A percentile compares a stretch with the other conserved stretches of the same genome.
phyloP scores from a whole-genome alignment of 2,329 filamentous ascomycete genomes.

The Thelonectria olida region DNA sequence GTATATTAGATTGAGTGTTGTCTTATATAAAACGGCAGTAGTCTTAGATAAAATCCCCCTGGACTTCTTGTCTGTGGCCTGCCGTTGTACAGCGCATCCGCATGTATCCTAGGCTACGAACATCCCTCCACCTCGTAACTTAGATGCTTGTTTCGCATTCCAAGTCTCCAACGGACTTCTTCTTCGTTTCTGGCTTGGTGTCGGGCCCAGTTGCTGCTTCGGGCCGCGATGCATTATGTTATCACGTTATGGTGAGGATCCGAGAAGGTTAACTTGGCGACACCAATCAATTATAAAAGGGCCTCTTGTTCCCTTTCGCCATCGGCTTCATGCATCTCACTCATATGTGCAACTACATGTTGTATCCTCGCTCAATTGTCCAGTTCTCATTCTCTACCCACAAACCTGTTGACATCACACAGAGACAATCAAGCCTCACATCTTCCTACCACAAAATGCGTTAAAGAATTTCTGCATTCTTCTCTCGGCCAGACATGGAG shows the following conservation, averaged over 20 bases:
- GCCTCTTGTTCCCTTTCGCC: not conserved
- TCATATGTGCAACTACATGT: too few species aligned
- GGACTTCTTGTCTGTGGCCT: too few species aligned
- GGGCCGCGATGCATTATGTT: slow-evolving; percentile 30
- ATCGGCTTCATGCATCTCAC: too few species aligned
- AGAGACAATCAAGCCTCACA: too few species aligned
- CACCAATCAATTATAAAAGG: slow-evolving; percentile 20
- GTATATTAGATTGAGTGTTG: not conserved
- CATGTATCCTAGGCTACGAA: not conserved
- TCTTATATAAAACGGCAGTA: too few species aligned
- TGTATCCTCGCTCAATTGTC: too few species aligned
- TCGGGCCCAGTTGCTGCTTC: not conserved
- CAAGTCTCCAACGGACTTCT: not conserved
- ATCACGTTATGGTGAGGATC: slow-evolving; percentile 30
- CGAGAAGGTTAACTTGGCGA: not conserved
- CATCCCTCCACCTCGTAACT: not conserved
- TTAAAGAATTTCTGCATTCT: too few species aligned
- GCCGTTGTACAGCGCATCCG: not conserved
- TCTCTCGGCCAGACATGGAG: too few species aligned
- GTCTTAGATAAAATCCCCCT: too few species aligned
- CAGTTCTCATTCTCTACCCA: too few species aligned
- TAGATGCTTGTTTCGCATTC: not conserved
- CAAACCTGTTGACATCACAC: too few species aligned
- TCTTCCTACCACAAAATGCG: too few species aligned
- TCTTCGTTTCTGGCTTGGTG: not conserved